Evolutionary conservation across 768 basidiomycete genomes (phyloP).

Genomic region (Phlebiopsis gigantea): DNA sequence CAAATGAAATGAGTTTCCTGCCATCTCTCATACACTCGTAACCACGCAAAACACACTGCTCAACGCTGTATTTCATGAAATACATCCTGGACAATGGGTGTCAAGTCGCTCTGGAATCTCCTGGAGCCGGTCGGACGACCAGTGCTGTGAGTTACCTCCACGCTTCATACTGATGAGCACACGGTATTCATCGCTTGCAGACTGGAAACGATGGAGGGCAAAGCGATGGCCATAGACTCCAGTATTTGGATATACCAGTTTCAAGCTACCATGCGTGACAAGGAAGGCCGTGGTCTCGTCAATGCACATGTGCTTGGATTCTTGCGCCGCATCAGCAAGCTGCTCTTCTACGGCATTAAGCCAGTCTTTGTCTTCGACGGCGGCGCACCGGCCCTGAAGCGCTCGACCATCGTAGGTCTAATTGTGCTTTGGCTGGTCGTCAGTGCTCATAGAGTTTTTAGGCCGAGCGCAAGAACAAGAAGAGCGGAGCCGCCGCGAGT

Average conservation of each 20-base stretch:
- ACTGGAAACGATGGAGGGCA: conserved; percentile 93
- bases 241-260: conserved; percentile 99
- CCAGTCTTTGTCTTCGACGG: conserved; percentile 99
- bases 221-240: conserved; percentile 93
- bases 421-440: background rate
- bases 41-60: background rate
- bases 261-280: conserved; percentile 98
- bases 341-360: conserved; percentile 95
- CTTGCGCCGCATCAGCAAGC: conserved; percentile 84
- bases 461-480: conserved; percentile 87
- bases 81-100: conserved; percentile 62
- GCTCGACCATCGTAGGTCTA: conserved; percentile 72
- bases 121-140: conserved; percentile 92
- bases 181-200: conserved; percentile 32
- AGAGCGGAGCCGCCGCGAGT: conserved; percentile 81
- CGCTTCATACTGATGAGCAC: background rate
- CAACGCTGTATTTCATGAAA: background rate
- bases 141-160: conserved; percentile 66
- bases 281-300: conserved; percentile 82
- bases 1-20: background rate
- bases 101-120: conserved; percentile 93
- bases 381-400: conserved; percentile 87
- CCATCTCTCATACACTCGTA: background rate
- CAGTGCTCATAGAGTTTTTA: conserved; percentile 27
- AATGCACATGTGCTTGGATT: conserved; percentile 95